Conservation (phyloP, 2,329 filamentous ascomycete species). For the Phaeophleospora eucalypticola region DNA sequence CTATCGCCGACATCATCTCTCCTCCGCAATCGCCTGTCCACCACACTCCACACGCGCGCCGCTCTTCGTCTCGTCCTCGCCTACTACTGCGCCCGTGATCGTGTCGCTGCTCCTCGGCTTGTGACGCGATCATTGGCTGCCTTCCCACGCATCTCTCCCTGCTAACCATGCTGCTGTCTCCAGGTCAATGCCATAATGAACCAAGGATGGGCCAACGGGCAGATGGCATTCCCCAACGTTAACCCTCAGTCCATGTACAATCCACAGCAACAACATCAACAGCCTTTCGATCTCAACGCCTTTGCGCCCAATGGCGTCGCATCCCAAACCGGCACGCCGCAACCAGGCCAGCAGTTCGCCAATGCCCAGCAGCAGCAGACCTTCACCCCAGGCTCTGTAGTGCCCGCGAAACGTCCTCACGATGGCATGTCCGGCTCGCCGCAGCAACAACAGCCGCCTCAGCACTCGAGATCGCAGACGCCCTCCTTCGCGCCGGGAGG, state of each 20-base stretch:
- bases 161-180: slow-evolving; percentile 10
- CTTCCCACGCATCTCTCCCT: background rate
- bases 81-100: background rate
- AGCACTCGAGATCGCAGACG: slow-evolving; percentile 85
- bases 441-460: slow-evolving; percentile 63
- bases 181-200: slow-evolving; percentile 18
- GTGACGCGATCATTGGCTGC: background rate
- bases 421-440: slow-evolving; percentile 83
- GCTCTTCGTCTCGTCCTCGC: background rate
- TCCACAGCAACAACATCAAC: slow-evolving; percentile 10
- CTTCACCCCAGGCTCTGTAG: slow-evolving; percentile 79
- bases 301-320: slow-evolving; percentile 57
- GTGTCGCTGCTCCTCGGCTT: background rate
- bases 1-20: no score
- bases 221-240: slow-evolving; percentile 2
- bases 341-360: slow-evolving; percentile 36
- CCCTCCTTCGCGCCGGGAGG: slow-evolving; percentile 59
- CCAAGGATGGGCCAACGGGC: slow-evolving; percentile 7
- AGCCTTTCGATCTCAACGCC: slow-evolving; percentile 41
- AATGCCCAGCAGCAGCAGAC: no score
- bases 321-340: slow-evolving; percentile 68
- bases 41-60: background rate
- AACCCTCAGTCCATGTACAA: slow-evolving; percentile 20
- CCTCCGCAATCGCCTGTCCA: background rate
- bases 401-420: slow-evolving; percentile 87